Base-by-base conservation (phyloP, 1,139 yeast species). In the Pichia sp. region DNA sequence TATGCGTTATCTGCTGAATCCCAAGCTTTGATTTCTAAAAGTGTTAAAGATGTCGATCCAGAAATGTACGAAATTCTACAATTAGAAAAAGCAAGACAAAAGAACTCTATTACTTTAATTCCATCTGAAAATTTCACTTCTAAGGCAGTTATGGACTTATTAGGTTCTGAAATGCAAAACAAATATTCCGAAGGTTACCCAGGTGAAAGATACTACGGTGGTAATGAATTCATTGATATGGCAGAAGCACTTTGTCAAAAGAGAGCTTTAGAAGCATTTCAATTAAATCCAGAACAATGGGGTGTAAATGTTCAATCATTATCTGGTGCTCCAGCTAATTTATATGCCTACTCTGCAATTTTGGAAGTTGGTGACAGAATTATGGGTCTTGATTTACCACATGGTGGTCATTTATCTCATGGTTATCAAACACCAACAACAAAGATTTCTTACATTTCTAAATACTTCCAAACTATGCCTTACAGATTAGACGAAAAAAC, bases 141-240 rank as follows among this genome's bases (percentile, higher is more conserved):
- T 37, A 82, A 80, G 62, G 88, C 96, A 19, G 97, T 89, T 23
- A 84, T 89, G 80, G 95, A 89, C 59, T 75, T 89, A 38, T 75
- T 89, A 58, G 96, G 97, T 45, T 83, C 96, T 16, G 95, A 87
- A 65, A 87, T 89, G 95, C 93, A 87, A 67, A 89, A 89, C 76
- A 89, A 89, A 72, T 89, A 89, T 68, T 87, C 96, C n/a, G 97
- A 89, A 69, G 96, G 96, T 47, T 89, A 89, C 67, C 97, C 97
- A 38, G 96, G 96, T 50, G 96, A 88, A 57, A 80, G 97, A 64
- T 89, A 89, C 69, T 89, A 89, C 59, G 97, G 97, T 63, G 97
- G 97, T 63, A 89, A 89, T 64, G 89, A 89, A 68, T 80, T 80
- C 65, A 89, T 89, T 56, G 97, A 89, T 65, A 76, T 80, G 68